These are phyloP conservation scores for Passiflora organensis DNA, from an alignment of 345 rosid species.

Conservation along the genomic window DNA sequence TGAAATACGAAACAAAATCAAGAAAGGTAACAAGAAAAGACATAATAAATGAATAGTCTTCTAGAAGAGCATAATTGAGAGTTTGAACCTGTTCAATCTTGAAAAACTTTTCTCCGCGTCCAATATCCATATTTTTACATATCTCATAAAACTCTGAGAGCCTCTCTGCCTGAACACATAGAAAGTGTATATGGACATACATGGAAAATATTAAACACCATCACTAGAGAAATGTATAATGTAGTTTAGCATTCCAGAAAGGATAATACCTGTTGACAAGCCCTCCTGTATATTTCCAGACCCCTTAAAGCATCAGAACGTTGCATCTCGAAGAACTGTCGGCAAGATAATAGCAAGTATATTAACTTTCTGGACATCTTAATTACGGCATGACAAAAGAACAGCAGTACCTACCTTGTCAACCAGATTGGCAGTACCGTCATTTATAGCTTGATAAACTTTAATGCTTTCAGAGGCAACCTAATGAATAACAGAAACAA, in stretches of 20 bases:
- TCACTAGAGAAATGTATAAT: slow-evolving; percentile 1
- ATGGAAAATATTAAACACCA: slow-evolving; percentile 4
- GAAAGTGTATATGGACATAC: not conserved
- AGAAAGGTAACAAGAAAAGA: slow-evolving; percentile 1
- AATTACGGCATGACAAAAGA: slow-evolving; percentile 2
- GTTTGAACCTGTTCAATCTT: slow-evolving; percentile 88
- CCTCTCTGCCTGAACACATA: slow-evolving; percentile 65
- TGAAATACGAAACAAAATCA: slow-evolving; percentile 2
- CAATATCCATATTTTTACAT: slow-evolving; percentile 77
- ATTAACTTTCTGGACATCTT: slow-evolving; percentile 11
- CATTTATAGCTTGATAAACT: slow-evolving; percentile 80
- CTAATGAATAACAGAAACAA: slow-evolving; percentile 29
- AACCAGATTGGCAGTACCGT: slow-evolving; percentile 81
- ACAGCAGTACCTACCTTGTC: slow-evolving; percentile 60
- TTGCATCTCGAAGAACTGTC: slow-evolving; percentile 98
- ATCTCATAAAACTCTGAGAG: slow-evolving; percentile 94
- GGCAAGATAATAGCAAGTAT: slow-evolving; percentile 16
- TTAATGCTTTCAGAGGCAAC: slow-evolving; percentile 87
- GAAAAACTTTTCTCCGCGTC: slow-evolving; percentile 71
- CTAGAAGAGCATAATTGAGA: slow-evolving; percentile 9
- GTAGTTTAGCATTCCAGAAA: slow-evolving; percentile 13
- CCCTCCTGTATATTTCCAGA: slow-evolving; percentile 71
- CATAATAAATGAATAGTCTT: slow-evolving; percentile 4
- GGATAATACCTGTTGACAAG: slow-evolving; percentile 75
- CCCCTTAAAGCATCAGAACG: slow-evolving; percentile 80